phyloP scores from a whole-genome alignment of 2,329 filamentous ascomycete species.

The Dendrostoma leiphaemia region DNA sequence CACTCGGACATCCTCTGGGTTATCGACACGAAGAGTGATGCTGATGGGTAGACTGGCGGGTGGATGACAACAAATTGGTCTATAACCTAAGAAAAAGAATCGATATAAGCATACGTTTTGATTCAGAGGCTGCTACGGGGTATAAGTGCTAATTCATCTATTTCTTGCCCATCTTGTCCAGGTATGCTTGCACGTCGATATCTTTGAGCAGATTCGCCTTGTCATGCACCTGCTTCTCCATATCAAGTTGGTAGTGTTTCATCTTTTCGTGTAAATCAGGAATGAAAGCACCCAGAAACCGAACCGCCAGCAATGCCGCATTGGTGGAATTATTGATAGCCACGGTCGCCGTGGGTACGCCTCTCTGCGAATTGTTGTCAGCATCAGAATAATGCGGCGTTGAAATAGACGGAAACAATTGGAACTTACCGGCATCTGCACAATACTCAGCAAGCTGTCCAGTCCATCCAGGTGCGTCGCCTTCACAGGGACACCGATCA shows the following conservation, averaged over 20 bases:
- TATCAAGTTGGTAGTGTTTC: slow-evolving; percentile 59
- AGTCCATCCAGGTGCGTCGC: slow-evolving; percentile 70
- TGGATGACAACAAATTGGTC: too few species aligned
- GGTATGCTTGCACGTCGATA: slow-evolving; percentile 55
- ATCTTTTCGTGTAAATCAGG: slow-evolving; percentile 55
- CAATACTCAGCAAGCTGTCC: slow-evolving; percentile 70
- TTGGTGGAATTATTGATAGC: slow-evolving; percentile 81
- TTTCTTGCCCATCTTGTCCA: slow-evolving; percentile 36
- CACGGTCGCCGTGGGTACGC: slow-evolving; percentile 72
- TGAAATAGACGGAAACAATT: background rate
- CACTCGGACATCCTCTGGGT: too few species aligned
- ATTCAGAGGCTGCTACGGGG: too few species aligned
- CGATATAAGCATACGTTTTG: too few species aligned
- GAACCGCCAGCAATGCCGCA: slow-evolving; percentile 68
- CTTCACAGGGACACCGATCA: slow-evolving; percentile 76
- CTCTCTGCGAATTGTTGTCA: slow-evolving; percentile 42
- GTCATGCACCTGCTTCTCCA: slow-evolving; percentile 60
- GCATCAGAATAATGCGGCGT: slow-evolving; percentile 21
- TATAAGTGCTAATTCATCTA: too few species aligned
- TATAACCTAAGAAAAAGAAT: too few species aligned
- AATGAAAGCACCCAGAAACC: slow-evolving; percentile 62
- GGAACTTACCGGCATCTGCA: slow-evolving; percentile 72
- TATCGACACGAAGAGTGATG: too few species aligned
- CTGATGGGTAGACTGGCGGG: too few species aligned
- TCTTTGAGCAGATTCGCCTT: slow-evolving; percentile 60